A percentile compares a stretch with the other conserved stretches of the same genome.
Conservation (phyloP, 805 yeast species). For the Lipomyces anomalus region DNA sequence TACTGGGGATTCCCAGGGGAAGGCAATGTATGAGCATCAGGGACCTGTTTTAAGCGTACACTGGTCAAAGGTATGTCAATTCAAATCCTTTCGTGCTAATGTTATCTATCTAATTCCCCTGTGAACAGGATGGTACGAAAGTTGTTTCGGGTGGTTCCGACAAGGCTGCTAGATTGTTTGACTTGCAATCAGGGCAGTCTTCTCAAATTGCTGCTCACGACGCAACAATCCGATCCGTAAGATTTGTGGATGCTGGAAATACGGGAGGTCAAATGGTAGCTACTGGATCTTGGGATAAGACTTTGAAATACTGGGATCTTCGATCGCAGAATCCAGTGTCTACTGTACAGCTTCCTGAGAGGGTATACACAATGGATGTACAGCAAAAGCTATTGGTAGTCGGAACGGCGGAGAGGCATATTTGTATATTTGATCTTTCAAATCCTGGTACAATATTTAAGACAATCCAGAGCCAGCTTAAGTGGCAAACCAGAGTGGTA, state of each 20-base stretch:
- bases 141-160: slow-evolving; percentile 88
- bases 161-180: slow-evolving; percentile 77
- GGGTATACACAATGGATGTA: slow-evolving; percentile 85
- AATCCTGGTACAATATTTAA: slow-evolving; percentile 81
- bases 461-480: slow-evolving; percentile 66
- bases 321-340: slow-evolving; percentile 73
- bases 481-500: slow-evolving; percentile 80
- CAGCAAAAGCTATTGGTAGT: slow-evolving; percentile 77
- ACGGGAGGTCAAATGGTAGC: slow-evolving; percentile 72
- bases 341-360: slow-evolving; percentile 77
- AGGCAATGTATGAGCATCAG: slow-evolving; percentile 84
- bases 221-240: slow-evolving; percentile 66
- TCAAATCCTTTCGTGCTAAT: no score
- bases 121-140: slow-evolving; percentile 86
- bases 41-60: slow-evolving; percentile 79
- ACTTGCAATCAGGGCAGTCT: slow-evolving; percentile 72
- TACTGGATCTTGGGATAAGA: slow-evolving; percentile 95
- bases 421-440: slow-evolving; percentile 63
- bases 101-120: no score
- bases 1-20: slow-evolving; percentile 74
- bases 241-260: slow-evolving; percentile 82
- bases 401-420: slow-evolving; percentile 88
- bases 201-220: slow-evolving; percentile 84
- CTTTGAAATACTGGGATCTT: slow-evolving; percentile 90
- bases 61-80: no score